Evolutionary conservation across 1,284 basidiomycete species (phyloP).

Genomic region (Phellinidium pouzarii): DNA sequence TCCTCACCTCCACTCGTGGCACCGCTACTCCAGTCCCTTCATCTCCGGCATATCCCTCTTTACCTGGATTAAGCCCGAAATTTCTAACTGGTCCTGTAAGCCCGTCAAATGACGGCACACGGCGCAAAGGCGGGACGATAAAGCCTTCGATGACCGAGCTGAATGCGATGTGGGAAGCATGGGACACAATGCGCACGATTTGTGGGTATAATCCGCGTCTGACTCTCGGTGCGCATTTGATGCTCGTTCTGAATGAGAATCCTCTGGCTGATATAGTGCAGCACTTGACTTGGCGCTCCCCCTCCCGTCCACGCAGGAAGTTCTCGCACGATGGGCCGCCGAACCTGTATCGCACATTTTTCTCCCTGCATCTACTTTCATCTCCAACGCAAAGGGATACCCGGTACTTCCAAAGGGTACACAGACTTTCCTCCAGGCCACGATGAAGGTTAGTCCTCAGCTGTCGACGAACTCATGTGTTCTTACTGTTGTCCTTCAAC

Average conservation of each 20-base stretch:
- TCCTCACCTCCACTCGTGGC: conserved; percentile 25
- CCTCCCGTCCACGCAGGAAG: conserved; percentile 67
- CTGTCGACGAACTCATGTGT: neutral
- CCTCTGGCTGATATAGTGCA: conserved; percentile 27
- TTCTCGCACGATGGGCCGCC: conserved; percentile 82
- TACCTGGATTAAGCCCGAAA: neutral
- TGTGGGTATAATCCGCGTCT: conserved; percentile 85
- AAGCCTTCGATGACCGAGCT: conserved; percentile 50
- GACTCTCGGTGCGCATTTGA: conserved; percentile 60
- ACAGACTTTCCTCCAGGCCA: conserved; percentile 81
- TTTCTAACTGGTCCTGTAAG: conserved; percentile 25
- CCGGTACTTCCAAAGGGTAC: conserved; percentile 92
- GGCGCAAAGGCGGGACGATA: conserved; percentile 13
- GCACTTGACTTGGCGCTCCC: conserved; percentile 89
- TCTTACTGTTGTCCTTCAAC: neutral
- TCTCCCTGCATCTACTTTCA: conserved; percentile 86
- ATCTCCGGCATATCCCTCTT: conserved; percentile 25
- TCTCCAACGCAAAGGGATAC: conserved; percentile 94
- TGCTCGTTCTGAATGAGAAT: conserved; percentile 4
- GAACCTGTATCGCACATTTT: conserved; percentile 88
- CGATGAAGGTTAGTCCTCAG: conserved; percentile 63
- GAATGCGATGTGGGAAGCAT: conserved; percentile 94
- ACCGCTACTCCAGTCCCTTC: conserved; percentile 19
- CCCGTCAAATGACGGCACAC: neutral
- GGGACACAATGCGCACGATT: conserved; percentile 88